A percentile compares a stretch with the other conserved stretches of the same genome.
Evolutionary conservation across 441 rosid genomes (phyloP).

Genomic region (Arabidopsis hybrid): DNA sequence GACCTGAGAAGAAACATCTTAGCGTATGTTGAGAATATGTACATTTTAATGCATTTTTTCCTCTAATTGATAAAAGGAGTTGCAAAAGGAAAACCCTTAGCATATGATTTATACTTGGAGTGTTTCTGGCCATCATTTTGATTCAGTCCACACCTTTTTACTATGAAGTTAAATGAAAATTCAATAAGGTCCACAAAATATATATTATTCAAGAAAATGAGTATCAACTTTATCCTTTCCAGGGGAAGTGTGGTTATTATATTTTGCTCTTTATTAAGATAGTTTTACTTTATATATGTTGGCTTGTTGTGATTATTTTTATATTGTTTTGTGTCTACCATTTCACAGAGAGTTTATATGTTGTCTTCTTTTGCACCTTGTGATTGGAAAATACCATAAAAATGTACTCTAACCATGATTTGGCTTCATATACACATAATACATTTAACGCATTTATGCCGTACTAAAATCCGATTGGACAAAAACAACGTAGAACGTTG

Average conservation of each 20-base stretch:
- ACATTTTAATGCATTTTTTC: not conserved
- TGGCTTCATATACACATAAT: not conserved
- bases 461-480: slow-evolving; percentile 1
- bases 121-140: not conserved
- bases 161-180: not conserved
- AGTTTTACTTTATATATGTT: not conserved
- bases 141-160: not conserved
- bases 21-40: too few species aligned
- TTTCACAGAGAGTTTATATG: not conserved
- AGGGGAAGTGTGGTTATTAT: not conserved
- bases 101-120: not conserved
- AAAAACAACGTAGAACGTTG: not conserved
- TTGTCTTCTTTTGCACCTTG: slow-evolving; percentile 8
- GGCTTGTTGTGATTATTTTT: not conserved
- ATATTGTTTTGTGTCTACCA: not conserved
- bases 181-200: not conserved
- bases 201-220: slow-evolving; percentile 1
- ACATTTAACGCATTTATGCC: slow-evolving; percentile 5
- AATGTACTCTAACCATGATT: not conserved
- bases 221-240: not conserved
- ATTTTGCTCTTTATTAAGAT: not conserved
- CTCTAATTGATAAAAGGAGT: not conserved
- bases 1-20: too few species aligned
- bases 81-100: not conserved
- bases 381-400: not conserved